These are phyloP conservation scores for Lentinula novae-zelandiae DNA, from an alignment of 1,284 basidiomycete species.

Conservation along the genomic window DNA sequence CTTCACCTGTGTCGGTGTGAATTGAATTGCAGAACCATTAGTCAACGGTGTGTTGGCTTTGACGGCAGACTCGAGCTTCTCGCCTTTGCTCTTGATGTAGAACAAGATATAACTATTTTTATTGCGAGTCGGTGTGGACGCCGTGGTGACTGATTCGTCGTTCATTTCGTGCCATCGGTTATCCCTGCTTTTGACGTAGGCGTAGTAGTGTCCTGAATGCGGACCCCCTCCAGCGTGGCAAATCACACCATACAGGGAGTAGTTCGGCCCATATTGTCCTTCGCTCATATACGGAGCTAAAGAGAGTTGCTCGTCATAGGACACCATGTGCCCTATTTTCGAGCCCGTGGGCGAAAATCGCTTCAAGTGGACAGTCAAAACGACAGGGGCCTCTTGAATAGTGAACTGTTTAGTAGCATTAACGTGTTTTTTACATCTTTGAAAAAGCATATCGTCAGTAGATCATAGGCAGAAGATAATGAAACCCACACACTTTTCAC, in stretches of 20 bases:
- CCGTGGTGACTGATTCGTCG: constrained; percentile 72
- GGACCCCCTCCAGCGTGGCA: constrained; percentile 92
- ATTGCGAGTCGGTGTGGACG: constrained; percentile 49
- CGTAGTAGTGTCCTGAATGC: constrained; percentile 95
- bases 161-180: constrained; percentile 92
- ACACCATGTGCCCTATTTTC: constrained; percentile 78
- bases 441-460: constrained; percentile 7
- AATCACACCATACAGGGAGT: constrained; percentile 89
- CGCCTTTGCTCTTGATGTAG: constrained; percentile 80
- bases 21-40: constrained; percentile 1
- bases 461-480: background rate
- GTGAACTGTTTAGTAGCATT: constrained; percentile 87
- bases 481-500: constrained; percentile 79
- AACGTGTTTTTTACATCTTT: constrained; percentile 85
- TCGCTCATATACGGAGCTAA: constrained; percentile 85
- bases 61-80: constrained; percentile 62
- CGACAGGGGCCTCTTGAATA: constrained; percentile 82
- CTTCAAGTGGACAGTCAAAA: constrained; percentile 97
- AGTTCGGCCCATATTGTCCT: constrained; percentile 70
- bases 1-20: constrained; percentile 19
- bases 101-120: constrained; percentile 93
- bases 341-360: constrained; percentile 89
- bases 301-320: constrained; percentile 78
- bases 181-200: constrained; percentile 73
- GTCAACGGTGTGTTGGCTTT: constrained; percentile 13